Percentiles rank a stretch among this genome's conserved stretches.
Conservation (phyloP, 2,329 filamentous ascomycete species). For the Neopestalotiopsis clavispora region DNA sequence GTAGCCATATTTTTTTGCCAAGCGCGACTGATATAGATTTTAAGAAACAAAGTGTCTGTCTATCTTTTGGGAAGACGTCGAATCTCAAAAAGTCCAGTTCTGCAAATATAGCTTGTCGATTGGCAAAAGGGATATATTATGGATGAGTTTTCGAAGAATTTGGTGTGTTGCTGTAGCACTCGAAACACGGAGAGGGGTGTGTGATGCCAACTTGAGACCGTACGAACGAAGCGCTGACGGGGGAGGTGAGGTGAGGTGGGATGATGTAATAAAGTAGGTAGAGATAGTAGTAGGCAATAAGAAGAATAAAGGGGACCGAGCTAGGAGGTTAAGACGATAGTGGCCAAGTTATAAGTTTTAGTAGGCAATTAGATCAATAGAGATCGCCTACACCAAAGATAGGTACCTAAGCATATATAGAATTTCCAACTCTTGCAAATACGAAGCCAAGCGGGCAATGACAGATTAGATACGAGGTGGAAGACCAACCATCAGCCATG, state of each 20-base stretch:
- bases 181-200: conserved; percentile 2
- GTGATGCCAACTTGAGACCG: not conserved
- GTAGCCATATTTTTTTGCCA: not conserved
- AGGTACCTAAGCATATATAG: not conserved
- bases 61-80: not conserved
- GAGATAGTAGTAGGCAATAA: not conserved
- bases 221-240: not conserved
- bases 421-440: not conserved
- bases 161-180: not conserved
- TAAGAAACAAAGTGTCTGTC: not conserved
- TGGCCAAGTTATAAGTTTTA: not conserved
- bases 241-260: not conserved
- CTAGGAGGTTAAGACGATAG: not conserved
- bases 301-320: not conserved
- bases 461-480: not conserved
- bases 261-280: not conserved
- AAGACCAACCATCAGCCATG: not conserved
- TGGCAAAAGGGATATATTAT: not conserved
- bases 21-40: not conserved
- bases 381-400: not conserved
- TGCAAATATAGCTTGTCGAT: not conserved
- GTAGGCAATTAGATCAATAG: not conserved
- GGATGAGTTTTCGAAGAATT: not conserved
- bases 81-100: not conserved
- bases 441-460: not conserved